Evolutionary conservation across 768 basidiomycete species (phyloP), one percentile per base, ranked within the genome.

Genomic region (Tremella yokohamensis): DNA sequence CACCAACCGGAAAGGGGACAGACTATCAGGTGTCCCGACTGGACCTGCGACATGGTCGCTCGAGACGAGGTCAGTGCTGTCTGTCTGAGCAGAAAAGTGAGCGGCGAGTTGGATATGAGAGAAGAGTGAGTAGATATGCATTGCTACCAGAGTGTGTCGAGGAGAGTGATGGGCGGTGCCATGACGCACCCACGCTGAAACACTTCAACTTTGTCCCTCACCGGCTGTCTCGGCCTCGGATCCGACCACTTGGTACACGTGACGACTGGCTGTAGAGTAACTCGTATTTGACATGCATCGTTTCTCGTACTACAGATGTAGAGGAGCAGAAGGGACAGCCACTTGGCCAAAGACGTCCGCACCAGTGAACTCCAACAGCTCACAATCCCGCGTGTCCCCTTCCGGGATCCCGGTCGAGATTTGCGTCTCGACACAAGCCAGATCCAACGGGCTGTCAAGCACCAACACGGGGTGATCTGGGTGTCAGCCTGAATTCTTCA

Each of bases 401-500:
- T 70, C 70, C 50, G 84, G 82, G 0, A 87, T 87, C 4, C 74
- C 68, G 57, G 88, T 82, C 6, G 90, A 91, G 53, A 94, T 85
- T 76, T 98, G 93, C 20, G 91, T 89, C 77, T 97, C 94, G 8
- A 98, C 84, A 69, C 94, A 98, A 8, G 89, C 75, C 56, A 79
- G 76, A 54, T 79, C 78, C 26, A 76, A 64, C 25, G 73, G 59
- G 34, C 66, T 60, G 50, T 68, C 74, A 13, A 74, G 61, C 8
- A 70, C 61, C 13, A 90, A 85, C 83, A 94, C 89, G 1, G 94
- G 92, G 80, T 96, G 92, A 78, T 97, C 91, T 93, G 73, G 8
- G 16, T 48, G 15, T 64, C 15, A 60, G 18, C 42, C 8, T 6
- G 8, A 15, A 18, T 8, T 38, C 13, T 12, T 26, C 25, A 9